Percentiles rank a stretch among this genome's conserved stretches.
Evolutionary conservation across 1,284 basidiomycete species (phyloP).

Genomic region (Puccinia hordei): DNA sequence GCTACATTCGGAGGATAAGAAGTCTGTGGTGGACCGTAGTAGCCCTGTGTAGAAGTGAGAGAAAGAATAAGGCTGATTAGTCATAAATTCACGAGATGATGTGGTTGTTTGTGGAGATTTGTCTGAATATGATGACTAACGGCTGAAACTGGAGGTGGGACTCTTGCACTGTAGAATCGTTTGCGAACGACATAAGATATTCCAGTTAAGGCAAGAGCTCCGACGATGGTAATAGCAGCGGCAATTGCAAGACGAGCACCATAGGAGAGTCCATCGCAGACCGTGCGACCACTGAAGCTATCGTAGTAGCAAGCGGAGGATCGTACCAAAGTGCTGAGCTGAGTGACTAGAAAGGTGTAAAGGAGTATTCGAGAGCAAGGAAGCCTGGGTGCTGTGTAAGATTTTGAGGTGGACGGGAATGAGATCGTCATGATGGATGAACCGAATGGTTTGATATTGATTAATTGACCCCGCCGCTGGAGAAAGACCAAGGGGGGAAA

Average conservation of each 20-base stretch:
- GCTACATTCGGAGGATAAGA: constrained; percentile 36
- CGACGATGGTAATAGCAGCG: constrained; percentile 25
- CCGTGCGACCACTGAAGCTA: constrained; percentile 28
- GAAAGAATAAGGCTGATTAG: neutral
- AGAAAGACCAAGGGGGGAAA: no score
- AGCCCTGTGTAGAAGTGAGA: neutral
- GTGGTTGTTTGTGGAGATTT: no score
- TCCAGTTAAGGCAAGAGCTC: constrained; percentile 6
- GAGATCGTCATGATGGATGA: neutral
- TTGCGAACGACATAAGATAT: constrained; percentile 24
- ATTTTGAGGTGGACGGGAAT: neutral
- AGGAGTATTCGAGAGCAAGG: neutral
- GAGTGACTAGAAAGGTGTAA: constrained; percentile 12
- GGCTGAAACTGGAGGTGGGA: constrained; percentile 17
- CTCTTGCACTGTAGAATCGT: constrained; percentile 23
- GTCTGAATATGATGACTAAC: constrained; percentile 14
- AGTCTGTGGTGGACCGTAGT: constrained; percentile 37
- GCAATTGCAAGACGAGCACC: constrained; percentile 38
- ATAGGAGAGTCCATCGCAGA: constrained; percentile 37
- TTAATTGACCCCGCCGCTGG: neutral
- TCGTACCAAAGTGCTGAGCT: neutral
- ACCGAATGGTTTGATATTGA: neutral
- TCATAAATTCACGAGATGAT: neutral
- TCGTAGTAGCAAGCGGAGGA: constrained; percentile 36
- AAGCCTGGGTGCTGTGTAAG: neutral